Evolutionary conservation across 306 rosid species (phyloP).

Genomic region (Fragaria ananassa): DNA sequence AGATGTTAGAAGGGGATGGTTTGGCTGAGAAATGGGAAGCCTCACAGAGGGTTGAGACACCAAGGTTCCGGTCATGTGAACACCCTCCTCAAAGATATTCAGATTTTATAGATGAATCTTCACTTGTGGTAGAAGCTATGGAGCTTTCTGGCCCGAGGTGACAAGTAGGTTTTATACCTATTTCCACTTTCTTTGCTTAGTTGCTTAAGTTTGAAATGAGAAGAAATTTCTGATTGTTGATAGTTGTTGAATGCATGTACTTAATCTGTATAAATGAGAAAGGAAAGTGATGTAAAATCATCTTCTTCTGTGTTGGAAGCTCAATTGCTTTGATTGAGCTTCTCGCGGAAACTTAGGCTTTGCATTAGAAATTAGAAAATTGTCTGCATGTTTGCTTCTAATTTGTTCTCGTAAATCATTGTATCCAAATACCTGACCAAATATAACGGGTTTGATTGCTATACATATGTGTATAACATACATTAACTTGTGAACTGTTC

Average conservation of each 20-base stretch:
- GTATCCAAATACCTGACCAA: neutral
- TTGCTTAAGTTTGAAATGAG: slow-evolving; percentile 31
- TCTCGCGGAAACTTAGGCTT: slow-evolving; percentile 26
- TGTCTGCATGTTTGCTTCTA: neutral
- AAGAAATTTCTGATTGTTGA: slow-evolving; percentile 29
- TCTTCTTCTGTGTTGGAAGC: slow-evolving; percentile 19
- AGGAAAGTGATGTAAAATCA: slow-evolving; percentile 46
- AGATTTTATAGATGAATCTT: slow-evolving; percentile 86
- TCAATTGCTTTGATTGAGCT: slow-evolving; percentile 29
- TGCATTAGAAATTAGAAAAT: slow-evolving; percentile 3
- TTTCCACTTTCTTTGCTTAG: slow-evolving; percentile 23
- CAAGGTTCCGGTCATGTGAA: slow-evolving; percentile 59
- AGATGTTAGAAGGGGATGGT: slow-evolving; percentile 98
- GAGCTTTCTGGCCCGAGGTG: slow-evolving; percentile 99
- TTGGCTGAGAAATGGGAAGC: slow-evolving; percentile 98
- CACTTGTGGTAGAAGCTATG: slow-evolving; percentile 91
- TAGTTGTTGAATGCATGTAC: slow-evolving; percentile 50
- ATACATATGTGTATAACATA: too few relatives aligned
- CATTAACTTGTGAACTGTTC: accelerated
- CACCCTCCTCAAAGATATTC: slow-evolving; percentile 74
- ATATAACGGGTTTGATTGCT: too few relatives aligned
- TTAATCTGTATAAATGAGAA: slow-evolving; percentile 47
- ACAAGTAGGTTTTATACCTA: slow-evolving; percentile 34
- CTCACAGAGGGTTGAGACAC: slow-evolving; percentile 72
- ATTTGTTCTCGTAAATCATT: neutral